Percentiles rank a stretch among this genome's conserved stretches.
Conservation (phyloP, 306 rosid species). For the Senna siamea region DNA sequence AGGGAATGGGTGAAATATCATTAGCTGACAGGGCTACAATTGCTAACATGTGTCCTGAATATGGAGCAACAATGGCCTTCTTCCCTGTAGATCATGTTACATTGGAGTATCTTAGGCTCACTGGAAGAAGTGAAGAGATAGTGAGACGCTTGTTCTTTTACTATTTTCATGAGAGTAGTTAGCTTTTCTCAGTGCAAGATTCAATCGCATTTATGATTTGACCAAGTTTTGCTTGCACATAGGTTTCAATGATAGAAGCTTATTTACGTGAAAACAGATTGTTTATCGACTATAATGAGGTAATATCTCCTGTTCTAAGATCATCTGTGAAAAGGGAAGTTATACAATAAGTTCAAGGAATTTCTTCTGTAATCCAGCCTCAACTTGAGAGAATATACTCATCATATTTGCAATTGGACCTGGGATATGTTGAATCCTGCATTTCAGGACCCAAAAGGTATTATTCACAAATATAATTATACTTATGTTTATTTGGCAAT, state of each 20-base stretch:
- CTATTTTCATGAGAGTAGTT: neutral
- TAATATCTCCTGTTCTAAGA: slow-evolving; percentile 19
- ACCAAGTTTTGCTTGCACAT: slow-evolving; percentile 34
- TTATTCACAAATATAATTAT: neutral
- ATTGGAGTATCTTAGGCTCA: slow-evolving; percentile 65
- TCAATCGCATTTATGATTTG: neutral
- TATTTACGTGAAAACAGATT: slow-evolving; percentile 65
- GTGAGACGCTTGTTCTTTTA: slow-evolving; percentile 40
- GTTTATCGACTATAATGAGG: slow-evolving; percentile 71
- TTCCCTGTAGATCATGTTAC: slow-evolving; percentile 81
- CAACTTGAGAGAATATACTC: slow-evolving; percentile 61
- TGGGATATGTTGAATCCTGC: slow-evolving; percentile 70
- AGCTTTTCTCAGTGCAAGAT: neutral
- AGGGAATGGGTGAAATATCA: slow-evolving; percentile 64
- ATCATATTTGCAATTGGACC: slow-evolving; percentile 55
- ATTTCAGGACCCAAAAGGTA: slow-evolving; percentile 86
- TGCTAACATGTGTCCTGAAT: slow-evolving; percentile 79
- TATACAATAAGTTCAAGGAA: neutral
- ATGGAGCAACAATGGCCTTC: slow-evolving; percentile 85
- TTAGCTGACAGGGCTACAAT: slow-evolving; percentile 76
- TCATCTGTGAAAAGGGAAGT: neutral
- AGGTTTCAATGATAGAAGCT: slow-evolving; percentile 66
- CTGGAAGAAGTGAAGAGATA: slow-evolving; percentile 67
- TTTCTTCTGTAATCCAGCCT: slow-evolving; percentile 45
- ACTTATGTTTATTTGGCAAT: neutral